Base-by-base conservation (phyloP, 805 yeast genomes). In the Blastobotrys chiropterorum region DNA sequence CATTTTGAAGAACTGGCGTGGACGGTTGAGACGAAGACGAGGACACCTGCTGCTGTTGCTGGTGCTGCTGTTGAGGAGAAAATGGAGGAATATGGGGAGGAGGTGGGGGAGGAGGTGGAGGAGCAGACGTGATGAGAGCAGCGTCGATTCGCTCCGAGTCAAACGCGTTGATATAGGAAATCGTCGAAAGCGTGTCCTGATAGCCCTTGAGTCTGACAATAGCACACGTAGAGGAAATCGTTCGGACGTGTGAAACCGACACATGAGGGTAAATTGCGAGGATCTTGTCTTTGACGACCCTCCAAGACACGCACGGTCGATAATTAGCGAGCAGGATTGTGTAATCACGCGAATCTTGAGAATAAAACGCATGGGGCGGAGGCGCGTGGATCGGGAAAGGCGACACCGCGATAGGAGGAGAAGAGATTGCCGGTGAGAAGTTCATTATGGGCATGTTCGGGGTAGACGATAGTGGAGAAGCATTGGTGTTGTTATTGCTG, bases 281-380 rank as follows among this genome's bases (percentile, higher is more conserved):
- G 14, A 53, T 48, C 7, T 48, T 38, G 38, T 56, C 60, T 13
- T 55, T 44, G n/a, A 58, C 45, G 16, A 49, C 44, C 41, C 47
- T 48, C 94, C 22, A 77, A 31, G 45, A 38, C 6, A 15, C 21
- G 15, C 44, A 38, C 20, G 50, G 44, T n/a, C 31, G 21, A 31
- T 44, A 44, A 44, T 44, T 44, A 5, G 26, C 30, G 21, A 44
- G 38, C 13, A 26, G 14, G 19, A 44, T 14, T 26, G 47, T 16
- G 47, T 16, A 44, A 17, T 44, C 47, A 14, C 47, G 47, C 11
- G 26, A n/a, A 17, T 40, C 43, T 3, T 26, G 34, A 26, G 34
- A 26, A 26, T 26, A 26, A 26, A 26, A 26, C 34, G 34, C 8
- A 26, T 26, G 34, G 34, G 34, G 11, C 5, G 34, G 8, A 26